Percentiles rank a stretch among this genome's conserved stretches.
These are phyloP conservation scores for Aspergillus awamori DNA, from an alignment of 2,329 filamentous ascomycete species.

Conservation along the genomic window DNA sequence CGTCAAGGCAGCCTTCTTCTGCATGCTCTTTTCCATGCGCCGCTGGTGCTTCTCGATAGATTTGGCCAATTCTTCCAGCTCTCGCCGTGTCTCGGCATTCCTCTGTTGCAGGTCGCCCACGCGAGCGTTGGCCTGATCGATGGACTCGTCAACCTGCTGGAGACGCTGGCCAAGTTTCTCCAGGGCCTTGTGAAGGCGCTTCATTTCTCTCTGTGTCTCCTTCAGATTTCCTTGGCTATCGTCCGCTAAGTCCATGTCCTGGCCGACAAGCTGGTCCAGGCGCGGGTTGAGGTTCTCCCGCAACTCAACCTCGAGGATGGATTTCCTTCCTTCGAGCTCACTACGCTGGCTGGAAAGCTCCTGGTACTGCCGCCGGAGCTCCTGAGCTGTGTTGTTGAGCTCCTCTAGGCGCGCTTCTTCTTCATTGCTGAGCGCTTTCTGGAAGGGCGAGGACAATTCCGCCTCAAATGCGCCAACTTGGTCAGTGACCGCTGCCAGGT, in stretches of 20 bases:
- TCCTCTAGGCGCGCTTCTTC: conserved; percentile 81
- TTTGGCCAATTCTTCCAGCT: conserved; percentile 73
- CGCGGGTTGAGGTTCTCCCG: conserved; percentile 86
- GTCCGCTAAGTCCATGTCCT: conserved; percentile 68
- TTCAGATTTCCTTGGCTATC: conserved; percentile 66
- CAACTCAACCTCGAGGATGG: conserved; percentile 80
- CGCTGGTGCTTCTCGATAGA: conserved; percentile 85
- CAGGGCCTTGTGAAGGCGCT: conserved; percentile 72
- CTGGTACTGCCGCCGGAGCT: conserved; percentile 75
- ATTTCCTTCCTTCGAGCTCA: conserved; percentile 78
- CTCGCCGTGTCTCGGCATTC: conserved; percentile 66
- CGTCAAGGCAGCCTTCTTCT: conserved; percentile 79
- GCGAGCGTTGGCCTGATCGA: conserved; percentile 61
- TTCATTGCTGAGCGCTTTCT: conserved; percentile 79
- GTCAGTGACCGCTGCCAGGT: conserved; percentile 74
- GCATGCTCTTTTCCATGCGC: conserved; percentile 86
- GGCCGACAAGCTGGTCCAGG: conserved; percentile 80
- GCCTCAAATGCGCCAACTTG: conserved; percentile 75
- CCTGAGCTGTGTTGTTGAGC: conserved; percentile 69
- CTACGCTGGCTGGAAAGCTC: conserved; percentile 72
- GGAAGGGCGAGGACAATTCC: conserved; percentile 84
- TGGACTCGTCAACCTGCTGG: conserved; percentile 71
- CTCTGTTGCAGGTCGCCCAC: conserved; percentile 63
- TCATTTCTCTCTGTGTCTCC: conserved; percentile 78
- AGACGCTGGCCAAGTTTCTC: conserved; percentile 69